Evolutionary conservation across 176 grass and related monocot species (phyloP).

Genomic region (Themeda triandra): DNA sequence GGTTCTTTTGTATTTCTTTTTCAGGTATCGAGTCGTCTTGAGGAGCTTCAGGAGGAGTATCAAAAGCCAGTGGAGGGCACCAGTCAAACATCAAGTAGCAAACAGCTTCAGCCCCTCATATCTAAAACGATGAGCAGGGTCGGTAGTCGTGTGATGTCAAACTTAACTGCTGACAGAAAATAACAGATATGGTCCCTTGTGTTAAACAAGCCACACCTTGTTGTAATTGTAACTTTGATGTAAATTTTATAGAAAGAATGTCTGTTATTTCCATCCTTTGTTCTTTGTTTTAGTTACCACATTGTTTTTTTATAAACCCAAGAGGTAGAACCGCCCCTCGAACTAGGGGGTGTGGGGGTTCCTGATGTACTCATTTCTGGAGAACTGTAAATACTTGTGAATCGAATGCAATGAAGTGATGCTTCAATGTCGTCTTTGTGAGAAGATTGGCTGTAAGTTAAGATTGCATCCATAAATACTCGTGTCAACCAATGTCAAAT

Average conservation of each 20-base stretch:
- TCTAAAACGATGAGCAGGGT: slow-evolving; percentile 53
- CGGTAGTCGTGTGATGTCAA: slow-evolving; percentile 37
- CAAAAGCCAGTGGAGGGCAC: slow-evolving; percentile 37
- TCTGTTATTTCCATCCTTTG: background rate
- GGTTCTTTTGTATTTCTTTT: slow-evolving; percentile 10
- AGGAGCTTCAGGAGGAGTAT: slow-evolving; percentile 69
- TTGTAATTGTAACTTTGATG: slow-evolving; percentile 27
- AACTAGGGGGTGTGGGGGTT: background rate
- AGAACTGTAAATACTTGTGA: slow-evolving; percentile 15
- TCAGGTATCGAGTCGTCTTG: slow-evolving; percentile 66
- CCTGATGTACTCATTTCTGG: background rate
- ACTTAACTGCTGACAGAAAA: slow-evolving; percentile 31
- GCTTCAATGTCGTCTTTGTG: background rate
- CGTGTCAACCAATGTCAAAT: background rate
- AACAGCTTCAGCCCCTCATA: slow-evolving; percentile 42
- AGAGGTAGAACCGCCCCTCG: background rate
- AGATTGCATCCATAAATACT: background rate
- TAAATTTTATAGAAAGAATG: slow-evolving; percentile 11
- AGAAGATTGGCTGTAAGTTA: background rate
- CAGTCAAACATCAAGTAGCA: slow-evolving; percentile 43
- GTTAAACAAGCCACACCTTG: background rate
- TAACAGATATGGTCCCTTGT: background rate
- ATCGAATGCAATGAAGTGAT: background rate
- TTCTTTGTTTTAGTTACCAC: background rate
- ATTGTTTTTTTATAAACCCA: background rate